A percentile compares a stretch with the other conserved stretches of the same genome.
Evolutionary conservation across 192 early-diverging fungal genomes (phyloP).

Genomic region (Funneliformis geosporum): DNA sequence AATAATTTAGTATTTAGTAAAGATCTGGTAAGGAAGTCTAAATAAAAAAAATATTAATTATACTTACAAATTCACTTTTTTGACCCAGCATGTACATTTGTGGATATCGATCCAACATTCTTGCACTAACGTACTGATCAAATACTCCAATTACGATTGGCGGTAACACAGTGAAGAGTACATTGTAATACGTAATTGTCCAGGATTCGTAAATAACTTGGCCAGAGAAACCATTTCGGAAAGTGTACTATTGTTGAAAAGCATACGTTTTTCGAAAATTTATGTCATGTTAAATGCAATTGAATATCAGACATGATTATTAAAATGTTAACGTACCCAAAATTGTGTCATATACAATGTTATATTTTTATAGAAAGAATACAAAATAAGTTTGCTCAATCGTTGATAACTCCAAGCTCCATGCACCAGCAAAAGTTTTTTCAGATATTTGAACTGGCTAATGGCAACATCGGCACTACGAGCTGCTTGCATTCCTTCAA

Average conservation of each 20-base stretch:
- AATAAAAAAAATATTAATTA: conserved; percentile 14
- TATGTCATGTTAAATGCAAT: too few relatives aligned
- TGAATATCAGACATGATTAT: background rate
- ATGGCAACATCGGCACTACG: conserved; percentile 98
- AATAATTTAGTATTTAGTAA: background rate
- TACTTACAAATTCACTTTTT: conserved; percentile 62
- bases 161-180: conserved; percentile 92
- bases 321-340: conserved; percentile 59
- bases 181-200: conserved; percentile 94
- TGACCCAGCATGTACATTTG: conserved; percentile 92
- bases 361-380: conserved; percentile 99
- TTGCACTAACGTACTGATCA: conserved; percentile 90
- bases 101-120: conserved; percentile 95
- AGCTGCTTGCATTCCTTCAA: conserved; percentile 96
- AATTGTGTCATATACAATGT: conserved; percentile 98
- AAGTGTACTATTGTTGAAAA: conserved; percentile 54
- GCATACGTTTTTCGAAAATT: too few relatives aligned
- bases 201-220: conserved; percentile 98
- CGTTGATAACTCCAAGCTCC: conserved; percentile 97
- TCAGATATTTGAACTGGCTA: conserved; percentile 92
- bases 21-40: background rate
- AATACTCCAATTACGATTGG: conserved; percentile 97
- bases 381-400: conserved; percentile 93
- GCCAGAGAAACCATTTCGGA: conserved; percentile 95
- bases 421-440: conserved; percentile 95